Base-by-base conservation (phyloP, 1,139 yeast species). In the Taphrina deformans region DNA sequence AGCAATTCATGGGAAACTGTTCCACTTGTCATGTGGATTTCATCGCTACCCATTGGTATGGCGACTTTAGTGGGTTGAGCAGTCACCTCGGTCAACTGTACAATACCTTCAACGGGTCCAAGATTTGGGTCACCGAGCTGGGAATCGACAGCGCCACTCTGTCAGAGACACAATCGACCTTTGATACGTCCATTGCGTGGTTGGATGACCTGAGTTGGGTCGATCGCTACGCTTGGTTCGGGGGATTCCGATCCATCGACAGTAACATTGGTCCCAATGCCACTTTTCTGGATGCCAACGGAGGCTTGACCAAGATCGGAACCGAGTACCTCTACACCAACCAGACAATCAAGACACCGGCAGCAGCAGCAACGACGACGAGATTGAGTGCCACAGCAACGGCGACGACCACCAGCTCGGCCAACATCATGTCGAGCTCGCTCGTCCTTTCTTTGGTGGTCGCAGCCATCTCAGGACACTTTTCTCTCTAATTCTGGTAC, bases 221-320 rank as follows among this genome's bases (percentile, higher is more conserved):
- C 44, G 65, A 53, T 6, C 50, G 62, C 6, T 62, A 62, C 41
- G 52, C 65, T 21, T 62, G 65, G 65, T 62, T 62, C 33, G 65
- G 65, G 6, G 41, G 26, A 9, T 62, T 55, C 44, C 33, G 61
- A 7, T 40, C 50, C 16, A 41, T 16, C 10, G 55, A 46, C 18
- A 24, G 48, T 23, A 62, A 62, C 14, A 60, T 62, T 26, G 65
- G 65, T 2, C 44, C 62, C 14, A 62, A 62, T 24, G 65, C 65
- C 7, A 55, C 65, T 5, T 61, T 61, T 41, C 52, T 61, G 26
- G 53, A 61, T 52, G 60, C 53, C 16, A 29, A 7, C n/a, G 65
- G 65, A 3, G 24, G 18, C 4, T n/a, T 52, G 23, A 61, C 59
- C 12, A 31, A 41, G 14, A 31, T 61, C 10, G 65, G 65, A 2